phyloP scores from a whole-genome alignment of 2,329 filamentous ascomycete species.

The Tolypocladium amazonense region DNA sequence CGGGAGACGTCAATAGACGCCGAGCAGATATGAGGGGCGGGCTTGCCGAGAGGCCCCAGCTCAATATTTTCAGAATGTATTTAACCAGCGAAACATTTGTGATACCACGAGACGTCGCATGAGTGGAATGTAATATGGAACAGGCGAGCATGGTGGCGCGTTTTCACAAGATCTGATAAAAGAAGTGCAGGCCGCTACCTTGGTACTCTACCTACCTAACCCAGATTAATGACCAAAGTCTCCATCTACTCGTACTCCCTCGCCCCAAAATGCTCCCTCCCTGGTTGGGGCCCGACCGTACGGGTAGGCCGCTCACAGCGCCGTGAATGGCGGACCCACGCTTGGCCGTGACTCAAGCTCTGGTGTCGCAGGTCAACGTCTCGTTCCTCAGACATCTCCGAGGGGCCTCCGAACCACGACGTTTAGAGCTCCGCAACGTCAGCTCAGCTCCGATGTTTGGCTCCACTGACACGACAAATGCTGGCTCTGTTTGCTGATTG shows the following conservation, averaged over 20 bases:
- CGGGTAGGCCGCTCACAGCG: neutral
- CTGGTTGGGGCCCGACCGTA: no score
- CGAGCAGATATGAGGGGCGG: neutral
- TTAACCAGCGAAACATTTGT: neutral
- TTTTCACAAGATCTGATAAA: neutral
- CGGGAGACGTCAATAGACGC: neutral
- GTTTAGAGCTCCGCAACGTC: conserved; percentile 3
- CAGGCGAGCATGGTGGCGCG: neutral
- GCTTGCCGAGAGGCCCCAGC: neutral
- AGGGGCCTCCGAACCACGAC: conserved; percentile 11
- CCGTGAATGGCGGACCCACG: neutral
- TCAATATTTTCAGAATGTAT: neutral
- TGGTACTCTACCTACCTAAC: neutral
- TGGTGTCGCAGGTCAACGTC: neutral
- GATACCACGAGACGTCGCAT: neutral
- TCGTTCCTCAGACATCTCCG: conserved; percentile 3
- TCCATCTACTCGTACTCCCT: neutral
- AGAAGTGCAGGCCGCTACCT: neutral
- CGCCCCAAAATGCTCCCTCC: neutral
- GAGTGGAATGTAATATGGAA: neutral
- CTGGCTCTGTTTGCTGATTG: conserved; percentile 19
- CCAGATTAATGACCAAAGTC: neutral
- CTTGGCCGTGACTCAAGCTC: neutral
- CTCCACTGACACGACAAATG: conserved; percentile 10
- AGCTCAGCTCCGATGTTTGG: conserved; percentile 5